These are phyloP conservation scores for Pythium plurisporium DNA, from an alignment of 352 stramenopile species.

Conservation along the genomic window DNA sequence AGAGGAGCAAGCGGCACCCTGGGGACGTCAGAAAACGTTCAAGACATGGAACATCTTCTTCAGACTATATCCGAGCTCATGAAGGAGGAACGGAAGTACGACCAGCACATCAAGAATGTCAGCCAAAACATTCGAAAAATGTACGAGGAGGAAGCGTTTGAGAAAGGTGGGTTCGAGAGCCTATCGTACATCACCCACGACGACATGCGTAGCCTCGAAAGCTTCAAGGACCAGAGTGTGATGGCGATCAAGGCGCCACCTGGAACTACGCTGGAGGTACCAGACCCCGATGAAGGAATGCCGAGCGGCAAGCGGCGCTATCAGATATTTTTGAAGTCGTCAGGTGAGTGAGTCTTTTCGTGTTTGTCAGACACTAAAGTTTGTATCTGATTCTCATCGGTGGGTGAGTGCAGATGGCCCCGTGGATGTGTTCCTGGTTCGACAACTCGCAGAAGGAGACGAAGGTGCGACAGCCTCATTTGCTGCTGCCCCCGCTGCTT, in stretches of 20 bases:
- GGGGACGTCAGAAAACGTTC: constrained; percentile 42
- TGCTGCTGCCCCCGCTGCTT: constrained; percentile 8
- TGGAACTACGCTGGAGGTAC: constrained; percentile 93
- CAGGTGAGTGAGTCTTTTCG: constrained; percentile 30
- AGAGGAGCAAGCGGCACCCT: constrained; percentile 51
- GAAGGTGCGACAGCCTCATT: constrained; percentile 6
- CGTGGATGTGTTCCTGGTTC: constrained; percentile 90
- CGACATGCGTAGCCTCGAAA: constrained; percentile 83
- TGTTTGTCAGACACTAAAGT: not conserved
- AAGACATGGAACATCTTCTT: constrained; percentile 70
- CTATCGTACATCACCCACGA: constrained; percentile 86
- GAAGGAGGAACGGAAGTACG: constrained; percentile 79
- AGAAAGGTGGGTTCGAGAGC: constrained; percentile 72
- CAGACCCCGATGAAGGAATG: constrained; percentile 94
- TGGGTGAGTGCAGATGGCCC: constrained; percentile 52
- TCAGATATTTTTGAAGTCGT: constrained; percentile 93
- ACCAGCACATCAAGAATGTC: constrained; percentile 81
- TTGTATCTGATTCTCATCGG: not conserved
- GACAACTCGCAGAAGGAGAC: constrained; percentile 42
- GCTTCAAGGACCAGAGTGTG: constrained; percentile 85
- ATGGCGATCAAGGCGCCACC: constrained; percentile 94
- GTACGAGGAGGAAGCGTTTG: constrained; percentile 79
- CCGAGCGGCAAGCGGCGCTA: constrained; percentile 81
- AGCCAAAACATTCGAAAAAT: constrained; percentile 77
- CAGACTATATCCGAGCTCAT: constrained; percentile 76